A percentile compares a stretch with the other conserved stretches of the same genome.
Evolutionary conservation across 2,329 filamentous ascomycete genomes (phyloP).

Genomic region (Pseudogymnoascus sp.): DNA sequence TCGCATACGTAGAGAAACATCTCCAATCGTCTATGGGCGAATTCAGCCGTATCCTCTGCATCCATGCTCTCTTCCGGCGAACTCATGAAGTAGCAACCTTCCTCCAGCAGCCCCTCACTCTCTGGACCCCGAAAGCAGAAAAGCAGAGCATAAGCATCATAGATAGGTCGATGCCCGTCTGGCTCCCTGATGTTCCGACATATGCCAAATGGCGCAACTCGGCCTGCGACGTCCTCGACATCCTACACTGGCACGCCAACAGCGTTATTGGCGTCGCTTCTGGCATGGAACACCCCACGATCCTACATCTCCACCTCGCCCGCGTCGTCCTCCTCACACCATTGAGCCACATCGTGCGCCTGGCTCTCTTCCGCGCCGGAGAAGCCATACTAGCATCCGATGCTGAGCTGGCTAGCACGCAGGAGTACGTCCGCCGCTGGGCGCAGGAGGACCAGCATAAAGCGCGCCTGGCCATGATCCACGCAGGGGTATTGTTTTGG

Average conservation of each 20-base stretch:
- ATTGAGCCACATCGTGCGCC: conserved; percentile 20
- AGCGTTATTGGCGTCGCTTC: conserved; percentile 31
- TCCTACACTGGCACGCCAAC: conserved; percentile 38
- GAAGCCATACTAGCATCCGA: background rate
- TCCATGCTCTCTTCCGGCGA: conserved; percentile 43
- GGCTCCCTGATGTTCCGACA: conserved; percentile 40
- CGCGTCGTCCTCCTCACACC: conserved; percentile 36
- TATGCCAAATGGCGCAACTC: conserved; percentile 41
- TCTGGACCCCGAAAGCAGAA: conserved; percentile 37
- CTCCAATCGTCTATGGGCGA: conserved; percentile 38
- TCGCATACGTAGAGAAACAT: conserved; percentile 42
- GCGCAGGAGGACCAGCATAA: conserved; percentile 45
- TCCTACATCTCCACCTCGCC: conserved; percentile 36
- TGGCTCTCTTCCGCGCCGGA: conserved; percentile 14
- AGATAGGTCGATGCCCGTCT: conserved; percentile 30
- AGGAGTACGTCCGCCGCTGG: conserved; percentile 38
- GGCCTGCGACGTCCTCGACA: conserved; percentile 36
- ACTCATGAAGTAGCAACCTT: conserved; percentile 42
- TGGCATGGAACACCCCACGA: conserved; percentile 37
- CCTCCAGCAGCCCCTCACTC: conserved; percentile 37
- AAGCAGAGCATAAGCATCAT: conserved; percentile 25
- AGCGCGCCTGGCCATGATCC: conserved; percentile 48
- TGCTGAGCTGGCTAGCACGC: conserved; percentile 22
- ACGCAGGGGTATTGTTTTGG: conserved; percentile 46
- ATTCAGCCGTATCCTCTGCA: conserved; percentile 40